These are phyloP conservation scores for Umbelopsis vinacea DNA, from an alignment of 192 early-diverging fungal genomes.

Conservation along the genomic window DNA sequence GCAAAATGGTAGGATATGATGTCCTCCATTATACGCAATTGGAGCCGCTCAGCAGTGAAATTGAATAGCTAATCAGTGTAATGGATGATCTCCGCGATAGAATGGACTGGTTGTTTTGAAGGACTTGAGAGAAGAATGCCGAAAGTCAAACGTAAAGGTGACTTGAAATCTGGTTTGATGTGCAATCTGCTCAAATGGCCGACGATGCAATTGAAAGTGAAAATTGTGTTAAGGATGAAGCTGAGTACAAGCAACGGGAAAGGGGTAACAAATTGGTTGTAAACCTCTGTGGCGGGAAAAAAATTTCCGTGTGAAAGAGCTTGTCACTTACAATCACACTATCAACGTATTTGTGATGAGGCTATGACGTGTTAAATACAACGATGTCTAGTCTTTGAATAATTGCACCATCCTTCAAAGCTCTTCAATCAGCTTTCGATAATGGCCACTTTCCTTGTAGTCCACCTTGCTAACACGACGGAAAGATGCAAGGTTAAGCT, in stretches of 20 bases:
- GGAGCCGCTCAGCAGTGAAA: background rate
- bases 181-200: too few relatives aligned
- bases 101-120: background rate
- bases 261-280: background rate
- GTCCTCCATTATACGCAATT: slow-evolving; percentile 40
- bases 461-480: too few relatives aligned
- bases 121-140: background rate
- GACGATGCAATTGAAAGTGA: too few relatives aligned
- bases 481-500: too few relatives aligned
- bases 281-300: slow-evolving; percentile 2
- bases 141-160: background rate
- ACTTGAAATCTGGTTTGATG: too few relatives aligned
- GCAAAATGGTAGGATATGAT: slow-evolving; percentile 50
- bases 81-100: background rate
- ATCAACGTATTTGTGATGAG: background rate
- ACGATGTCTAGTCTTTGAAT: background rate
- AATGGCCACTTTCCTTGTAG: too few relatives aligned
- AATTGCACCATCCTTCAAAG: background rate
- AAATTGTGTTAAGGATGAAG: too few relatives aligned
- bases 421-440: background rate
- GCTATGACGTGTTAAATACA: background rate
- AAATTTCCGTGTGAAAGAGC: slow-evolving; percentile 20
- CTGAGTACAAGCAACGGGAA: background rate
- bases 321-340: background rate
- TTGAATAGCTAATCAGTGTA: background rate